phyloP scores from a whole-genome alignment of 352 stramenopile species.

The Aphanomyces astaci region DNA sequence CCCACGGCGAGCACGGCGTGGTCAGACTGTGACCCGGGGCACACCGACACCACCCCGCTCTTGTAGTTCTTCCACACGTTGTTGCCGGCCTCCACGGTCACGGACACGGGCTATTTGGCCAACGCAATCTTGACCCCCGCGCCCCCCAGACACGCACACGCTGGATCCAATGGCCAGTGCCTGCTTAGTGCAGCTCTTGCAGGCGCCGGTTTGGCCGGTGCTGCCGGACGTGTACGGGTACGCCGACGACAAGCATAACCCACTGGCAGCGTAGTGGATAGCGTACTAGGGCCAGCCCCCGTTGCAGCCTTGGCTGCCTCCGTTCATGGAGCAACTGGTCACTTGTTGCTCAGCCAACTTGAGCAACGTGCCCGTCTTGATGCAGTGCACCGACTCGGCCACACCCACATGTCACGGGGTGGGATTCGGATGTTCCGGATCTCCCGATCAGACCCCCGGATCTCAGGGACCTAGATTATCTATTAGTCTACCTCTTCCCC shows the following conservation, averaged over 20 bases:
- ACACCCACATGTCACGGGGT: too few species aligned
- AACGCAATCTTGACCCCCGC: constrained; percentile 73
- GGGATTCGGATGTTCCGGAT: too few species aligned
- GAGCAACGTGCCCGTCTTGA: constrained; percentile 84
- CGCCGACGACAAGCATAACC: constrained; percentile 89
- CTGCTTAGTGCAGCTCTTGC: constrained; percentile 76
- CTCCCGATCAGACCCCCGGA: too few species aligned
- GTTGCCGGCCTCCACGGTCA: constrained; percentile 91
- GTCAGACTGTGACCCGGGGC: constrained; percentile 32
- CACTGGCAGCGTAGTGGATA: constrained; percentile 90
- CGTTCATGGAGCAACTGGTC: constrained; percentile 90
- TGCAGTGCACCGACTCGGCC: constrained; percentile 93
- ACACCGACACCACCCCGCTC: constrained; percentile 75
- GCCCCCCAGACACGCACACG: constrained; percentile 46
- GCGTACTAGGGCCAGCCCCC: constrained; percentile 96
- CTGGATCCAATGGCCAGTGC: constrained; percentile 93
- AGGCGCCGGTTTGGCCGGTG: constrained; percentile 64
- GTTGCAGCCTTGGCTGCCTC: constrained; percentile 93
- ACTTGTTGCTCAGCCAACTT: constrained; percentile 97
- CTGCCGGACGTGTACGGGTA: constrained; percentile 89
- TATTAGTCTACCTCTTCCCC: too few species aligned
- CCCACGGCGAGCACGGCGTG: constrained; percentile 9
- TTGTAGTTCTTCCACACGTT: constrained; percentile 96
- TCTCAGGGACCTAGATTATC: too few species aligned
- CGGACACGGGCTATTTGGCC: constrained; percentile 87